Evolutionary conservation across 768 basidiomycete species (phyloP).

Genomic region (Xerocomus brunneocitrinus): DNA sequence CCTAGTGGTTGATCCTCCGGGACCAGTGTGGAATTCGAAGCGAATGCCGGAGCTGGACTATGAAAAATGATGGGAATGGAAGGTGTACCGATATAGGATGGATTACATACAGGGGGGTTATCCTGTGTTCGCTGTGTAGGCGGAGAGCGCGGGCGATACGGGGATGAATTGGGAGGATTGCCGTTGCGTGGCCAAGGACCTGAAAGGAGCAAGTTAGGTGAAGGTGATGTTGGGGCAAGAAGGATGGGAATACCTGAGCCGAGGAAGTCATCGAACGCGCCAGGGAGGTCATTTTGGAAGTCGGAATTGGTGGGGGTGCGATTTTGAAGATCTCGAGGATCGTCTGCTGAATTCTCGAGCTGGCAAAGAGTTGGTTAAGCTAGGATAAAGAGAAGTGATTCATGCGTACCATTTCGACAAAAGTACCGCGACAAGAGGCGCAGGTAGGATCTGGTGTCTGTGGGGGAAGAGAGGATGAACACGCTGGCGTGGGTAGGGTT

Average conservation of each 20-base stretch:
- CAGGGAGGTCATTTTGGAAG: slow-evolving; percentile 31
- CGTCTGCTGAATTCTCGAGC: slow-evolving; percentile 73
- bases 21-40: slow-evolving; percentile 34
- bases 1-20: slow-evolving; percentile 26
- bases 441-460: slow-evolving; percentile 81
- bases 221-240: background rate
- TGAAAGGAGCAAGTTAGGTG: background rate
- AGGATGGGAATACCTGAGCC: slow-evolving; percentile 32
- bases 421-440: slow-evolving; percentile 74
- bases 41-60: slow-evolving; percentile 26
- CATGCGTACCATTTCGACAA: slow-evolving; percentile 69
- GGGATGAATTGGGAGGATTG: background rate
- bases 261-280: slow-evolving; percentile 45
- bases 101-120: slow-evolving; percentile 10
- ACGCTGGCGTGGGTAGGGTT: background rate
- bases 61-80: background rate
- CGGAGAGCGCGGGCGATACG: slow-evolving; percentile 13
- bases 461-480: slow-evolving; percentile 3
- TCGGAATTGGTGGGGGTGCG: slow-evolving; percentile 26
- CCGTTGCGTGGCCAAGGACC: slow-evolving; percentile 2
- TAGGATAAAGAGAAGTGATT: background rate
- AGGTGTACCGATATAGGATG: background rate
- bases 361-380: slow-evolving; percentile 26
- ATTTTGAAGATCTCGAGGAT: slow-evolving; percentile 65
- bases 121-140: slow-evolving; percentile 16